Percentiles rank a stretch among this genome's conserved stretches.
These are phyloP conservation scores for Aspergillus pseudoviridinutans DNA, from an alignment of 2,329 filamentous ascomycete species.

Conservation along the genomic window DNA sequence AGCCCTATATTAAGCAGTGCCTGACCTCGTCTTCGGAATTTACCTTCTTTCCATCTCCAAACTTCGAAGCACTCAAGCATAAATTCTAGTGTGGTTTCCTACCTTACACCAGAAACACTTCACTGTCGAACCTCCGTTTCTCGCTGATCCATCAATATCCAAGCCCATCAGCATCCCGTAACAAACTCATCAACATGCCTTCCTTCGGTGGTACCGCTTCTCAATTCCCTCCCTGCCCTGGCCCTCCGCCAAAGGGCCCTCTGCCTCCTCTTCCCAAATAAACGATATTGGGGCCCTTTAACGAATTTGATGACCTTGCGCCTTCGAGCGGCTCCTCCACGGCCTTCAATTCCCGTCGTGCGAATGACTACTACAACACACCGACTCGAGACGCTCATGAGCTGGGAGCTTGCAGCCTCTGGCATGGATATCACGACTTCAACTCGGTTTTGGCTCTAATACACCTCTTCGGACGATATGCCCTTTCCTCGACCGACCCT, in stretches of 20 bases:
- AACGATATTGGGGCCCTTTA: slow-evolving; percentile 16
- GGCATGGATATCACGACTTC: slow-evolving; percentile 33
- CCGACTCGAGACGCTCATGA: slow-evolving; percentile 18
- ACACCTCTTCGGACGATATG: neutral
- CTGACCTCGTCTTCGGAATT: slow-evolving; percentile 11
- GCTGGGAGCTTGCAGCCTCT: slow-evolving; percentile 15
- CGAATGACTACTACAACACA: slow-evolving; percentile 1
- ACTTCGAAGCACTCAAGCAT: slow-evolving; percentile 3
- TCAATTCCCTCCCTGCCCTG: slow-evolving; percentile 38
- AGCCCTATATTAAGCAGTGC: slow-evolving; percentile 18
- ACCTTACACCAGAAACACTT: slow-evolving; percentile 1
- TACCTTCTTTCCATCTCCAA: slow-evolving; percentile 5
- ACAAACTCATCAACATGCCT: slow-evolving; percentile 28
- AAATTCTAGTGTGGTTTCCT: neutral
- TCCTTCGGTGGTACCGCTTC: slow-evolving; percentile 29
- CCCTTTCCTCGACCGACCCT: neutral
- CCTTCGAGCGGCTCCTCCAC: slow-evolving; percentile 21
- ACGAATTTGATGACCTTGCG: slow-evolving; percentile 32
- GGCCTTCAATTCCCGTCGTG: slow-evolving; percentile 14
- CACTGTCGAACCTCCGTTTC: neutral
- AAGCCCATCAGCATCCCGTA: slow-evolving; percentile 4
- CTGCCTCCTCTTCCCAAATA: slow-evolving; percentile 38
- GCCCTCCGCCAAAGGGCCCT: slow-evolving; percentile 38
- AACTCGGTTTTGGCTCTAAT: slow-evolving; percentile 14
- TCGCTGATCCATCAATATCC: neutral